Evolutionary conservation across 768 basidiomycete species (phyloP), one percentile per base, ranked within the genome.

Genomic region (Mycena venus): DNA sequence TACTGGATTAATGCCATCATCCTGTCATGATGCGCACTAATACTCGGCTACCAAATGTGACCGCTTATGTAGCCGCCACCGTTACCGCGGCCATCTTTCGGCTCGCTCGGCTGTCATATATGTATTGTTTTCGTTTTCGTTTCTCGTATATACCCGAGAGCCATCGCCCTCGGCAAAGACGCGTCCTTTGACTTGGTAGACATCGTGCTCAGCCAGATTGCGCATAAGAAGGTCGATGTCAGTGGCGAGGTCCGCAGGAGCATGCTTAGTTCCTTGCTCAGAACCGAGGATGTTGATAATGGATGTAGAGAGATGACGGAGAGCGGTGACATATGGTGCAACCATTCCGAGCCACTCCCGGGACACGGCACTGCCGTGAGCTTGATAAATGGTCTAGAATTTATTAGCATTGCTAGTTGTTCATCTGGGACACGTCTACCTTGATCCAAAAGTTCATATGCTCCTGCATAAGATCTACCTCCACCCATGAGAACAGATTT

Each of bases 391-490:
- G 19, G 56, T 58, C 56, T 58, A 14, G 19, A 58, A 17, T 42
- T 40, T 23, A 21, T 63, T 63, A 65, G 1, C n/a, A n/a, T n/a
- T n/a, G n/a, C n/a, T n/a, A n/a, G n/a, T n/a, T n/a, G n/a, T n/a
- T n/a, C n/a, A n/a, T n/a, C n/a, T n/a, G n/a, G n/a, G n/a, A n/a
- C n/a, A n/a, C n/a, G n/a, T n/a, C n/a, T 60, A 82, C 83, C 79
- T 84, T 83, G 3, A 81, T 79, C 79, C 81, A 82, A 55, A 77
- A 83, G 68, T 84, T 85, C 47, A 80, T 29, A 59, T 84, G 83
- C 66, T 85, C 83, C 56, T 84, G 84, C 27, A 83, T 62, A 0
- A 83, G 73, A 53, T 83, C 83, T 8, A 81, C 55, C 36, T 83
- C 82, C 0, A 83, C 79, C 84, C n/a, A n/a, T n/a, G n/a, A n/a